Base-by-base conservation (phyloP, 1,284 basidiomycete species). In the Sporisorium iseilematis-ciliati region DNA sequence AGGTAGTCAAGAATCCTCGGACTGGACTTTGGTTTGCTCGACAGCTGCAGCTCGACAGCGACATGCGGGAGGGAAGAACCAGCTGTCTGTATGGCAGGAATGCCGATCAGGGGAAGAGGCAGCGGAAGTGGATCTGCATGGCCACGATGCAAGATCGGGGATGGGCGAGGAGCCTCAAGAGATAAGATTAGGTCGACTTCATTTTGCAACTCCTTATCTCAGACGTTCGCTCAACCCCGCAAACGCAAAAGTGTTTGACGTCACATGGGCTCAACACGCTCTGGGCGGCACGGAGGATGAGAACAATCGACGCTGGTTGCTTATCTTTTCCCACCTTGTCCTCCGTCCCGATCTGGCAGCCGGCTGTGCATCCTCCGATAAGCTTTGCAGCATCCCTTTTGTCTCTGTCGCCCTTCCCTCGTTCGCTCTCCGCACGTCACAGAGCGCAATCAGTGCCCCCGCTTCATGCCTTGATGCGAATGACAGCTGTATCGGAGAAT, bases 401-500 rank as follows among this genome's bases (percentile, higher is more conserved):
- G n/a, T 49, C 48, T 49, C 8, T 49, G 14, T n/a, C 7, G 12
- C 10, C 25, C 21, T 16, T 7, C 3, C 46, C 20, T 5, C 7
- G 18, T 48, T 48, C 4, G n/a, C 46, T 29, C 46, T 48, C 46
- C n/a, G 48, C 48, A 49, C 26, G 48, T 49, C 46, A 48, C 26
- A 49, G 4, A 6, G 18, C 48, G 35, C 35, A 38, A 38, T 38
- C 35, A 16, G 14, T 38, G 35, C 35, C 35, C 35, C 14, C 2
- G 35, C 5, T 49, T 31, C 29, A 49, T 49, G 48, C 46, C 6
- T 31, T 40, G 10, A 46, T 46, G 45, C 21, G 21, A 21, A 21
- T n/a, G 29, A 46, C 55, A 40, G 21, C 23, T 25, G 43, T 7
- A 8, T 46, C 50, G 49, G 50, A 52, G 58, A 60, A 18, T 60